phyloP scores from a whole-genome alignment of 305 asterid genomes.

The Solanum hybrid region DNA sequence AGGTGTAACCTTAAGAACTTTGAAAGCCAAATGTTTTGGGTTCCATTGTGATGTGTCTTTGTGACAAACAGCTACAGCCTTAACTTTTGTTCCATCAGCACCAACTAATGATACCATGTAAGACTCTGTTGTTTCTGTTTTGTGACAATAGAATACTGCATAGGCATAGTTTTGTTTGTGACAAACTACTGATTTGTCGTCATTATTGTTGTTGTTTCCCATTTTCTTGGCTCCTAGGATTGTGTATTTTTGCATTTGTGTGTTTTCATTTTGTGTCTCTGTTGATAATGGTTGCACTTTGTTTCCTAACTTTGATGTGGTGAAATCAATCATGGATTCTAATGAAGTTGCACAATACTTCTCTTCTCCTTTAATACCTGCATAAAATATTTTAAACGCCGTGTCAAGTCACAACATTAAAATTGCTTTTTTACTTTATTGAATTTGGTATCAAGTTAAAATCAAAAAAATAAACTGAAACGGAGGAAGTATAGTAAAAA shows the following conservation, averaged over 20 bases:
- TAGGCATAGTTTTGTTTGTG: constrained; percentile 63
- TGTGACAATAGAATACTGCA: constrained; percentile 80
- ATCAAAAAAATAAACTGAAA: background rate
- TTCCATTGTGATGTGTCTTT: constrained; percentile 75
- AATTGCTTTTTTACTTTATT: too few relatives aligned
- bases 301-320: constrained; percentile 49
- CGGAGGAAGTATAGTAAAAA: background rate
- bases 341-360: constrained; percentile 63
- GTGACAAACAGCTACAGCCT: constrained; percentile 81
- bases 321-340: constrained; percentile 79
- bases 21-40: constrained; percentile 85
- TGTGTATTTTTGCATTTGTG: constrained; percentile 26
- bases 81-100: constrained; percentile 41
- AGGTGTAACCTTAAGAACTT: constrained; percentile 73
- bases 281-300: constrained; percentile 50
- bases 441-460: background rate
- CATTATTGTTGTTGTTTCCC: background rate
- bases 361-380: constrained; percentile 41
- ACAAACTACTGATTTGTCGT: constrained; percentile 45
- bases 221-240: constrained; percentile 32
- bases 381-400: background rate
- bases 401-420: background rate
- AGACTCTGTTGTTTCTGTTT: constrained; percentile 36
- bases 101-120: constrained; percentile 49
- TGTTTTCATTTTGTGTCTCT: constrained; percentile 17